Evolutionary conservation across 345 rosid species (phyloP), one percentile per base, ranked within the genome.

Genomic region (Triadica sebifera): DNA sequence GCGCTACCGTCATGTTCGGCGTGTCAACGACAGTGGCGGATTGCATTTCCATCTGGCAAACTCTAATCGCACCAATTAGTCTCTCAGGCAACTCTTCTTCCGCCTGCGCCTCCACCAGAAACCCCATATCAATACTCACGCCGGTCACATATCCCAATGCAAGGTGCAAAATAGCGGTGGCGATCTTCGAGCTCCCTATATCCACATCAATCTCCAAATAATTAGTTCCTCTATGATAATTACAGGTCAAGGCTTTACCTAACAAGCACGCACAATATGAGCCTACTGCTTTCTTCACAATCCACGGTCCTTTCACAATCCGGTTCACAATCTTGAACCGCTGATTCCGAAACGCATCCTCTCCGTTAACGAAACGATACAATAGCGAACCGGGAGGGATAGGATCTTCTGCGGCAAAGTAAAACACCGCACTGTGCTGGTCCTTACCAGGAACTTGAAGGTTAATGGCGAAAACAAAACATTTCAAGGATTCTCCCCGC

Each of bases 271-370:
- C 97, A 22, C 92, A 65, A 79, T 90, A 86, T 63, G 79, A 90
- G 16, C 97, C 97, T 17, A 90, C 95, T 52, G 98, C 65, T 6
- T 89, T 86, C 79, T 85, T 90, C 46, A 94, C 94, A 59, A 90
- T 82, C 97, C 97, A 94, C 0, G 97, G 98, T 0, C 98, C 98
- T 81, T 94, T 92, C 51, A 88, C 97, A 73, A 94, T 94, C 70
- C 93, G 84, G 58, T 89, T 90, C 77, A 92, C 97, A 75, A 94
- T 90, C 85, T 94, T 94, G 78, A 94, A 92, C 74, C 98, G 89
- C 78, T 86, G 87, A 75, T 90, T 92, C 76, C 98, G 77, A 72
- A 88, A 92, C 6, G 89, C 77, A 37, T 94, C 97, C 65, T 88
- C 88, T 1, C 87, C 93, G 86, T 90, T 86, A 20, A 90, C 62